Conservation (phyloP, 2,329 filamentous ascomycete genomes). For the Ustulina deusta region DNA sequence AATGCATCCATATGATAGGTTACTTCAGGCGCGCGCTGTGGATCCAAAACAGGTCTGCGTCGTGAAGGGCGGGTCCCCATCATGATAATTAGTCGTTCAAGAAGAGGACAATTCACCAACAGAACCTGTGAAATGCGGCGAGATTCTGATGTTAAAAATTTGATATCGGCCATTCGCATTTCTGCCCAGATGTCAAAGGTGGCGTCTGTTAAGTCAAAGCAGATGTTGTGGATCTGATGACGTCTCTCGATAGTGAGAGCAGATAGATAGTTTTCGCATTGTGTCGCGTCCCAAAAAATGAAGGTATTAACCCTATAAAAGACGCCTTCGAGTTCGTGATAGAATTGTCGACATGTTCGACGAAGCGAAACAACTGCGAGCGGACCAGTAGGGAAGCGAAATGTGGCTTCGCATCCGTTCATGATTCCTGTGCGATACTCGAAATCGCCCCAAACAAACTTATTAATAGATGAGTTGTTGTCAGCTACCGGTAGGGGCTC, state of each 20-base stretch:
- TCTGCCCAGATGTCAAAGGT: too few relatives aligned
- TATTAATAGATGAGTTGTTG: not conserved
- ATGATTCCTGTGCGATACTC: not conserved
- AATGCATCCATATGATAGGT: not conserved
- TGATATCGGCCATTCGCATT: too few relatives aligned
- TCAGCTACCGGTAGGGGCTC: not conserved
- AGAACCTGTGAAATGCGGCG: not conserved
- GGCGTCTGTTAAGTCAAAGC: not conserved
- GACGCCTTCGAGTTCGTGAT: not conserved
- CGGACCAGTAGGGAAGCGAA: not conserved
- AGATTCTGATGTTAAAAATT: not conserved
- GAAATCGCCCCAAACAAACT: not conserved
- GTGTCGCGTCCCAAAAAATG: not conserved
- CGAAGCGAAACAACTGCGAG: constrained; percentile 3
- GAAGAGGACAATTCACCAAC: not conserved
- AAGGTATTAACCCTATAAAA: constrained; percentile 8
- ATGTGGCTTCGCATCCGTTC: not conserved
- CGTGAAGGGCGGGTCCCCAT: not conserved
- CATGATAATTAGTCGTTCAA: not conserved
- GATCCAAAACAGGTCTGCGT: too few relatives aligned
- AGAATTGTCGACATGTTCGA: not conserved
- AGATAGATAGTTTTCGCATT: not conserved
- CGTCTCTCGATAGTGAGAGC: not conserved
- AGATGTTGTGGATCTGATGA: not conserved
- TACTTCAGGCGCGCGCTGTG: not conserved